Conservation (phyloP, 371 early-diverging fungal species). For the Dinochytrium kinnereticum region DNA sequence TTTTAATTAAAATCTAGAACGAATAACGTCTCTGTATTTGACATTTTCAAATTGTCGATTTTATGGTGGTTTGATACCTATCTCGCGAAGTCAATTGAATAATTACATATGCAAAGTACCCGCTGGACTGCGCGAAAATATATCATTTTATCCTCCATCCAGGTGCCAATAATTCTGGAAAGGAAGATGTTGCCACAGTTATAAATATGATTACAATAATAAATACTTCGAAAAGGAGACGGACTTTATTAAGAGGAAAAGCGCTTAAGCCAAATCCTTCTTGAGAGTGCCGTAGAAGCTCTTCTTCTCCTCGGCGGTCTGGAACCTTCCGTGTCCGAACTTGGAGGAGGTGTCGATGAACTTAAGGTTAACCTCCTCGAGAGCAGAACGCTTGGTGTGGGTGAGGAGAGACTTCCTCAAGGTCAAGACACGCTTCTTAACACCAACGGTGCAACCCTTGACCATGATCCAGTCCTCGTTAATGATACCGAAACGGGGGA, state of each 20-base stretch:
- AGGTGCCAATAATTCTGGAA: too few relatives aligned
- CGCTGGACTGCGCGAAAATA: too few relatives aligned
- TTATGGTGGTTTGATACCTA: too few relatives aligned
- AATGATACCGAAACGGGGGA: slow-evolving; percentile 99
- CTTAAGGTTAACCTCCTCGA: slow-evolving; percentile 95
- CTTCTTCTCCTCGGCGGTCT: slow-evolving; percentile 98
- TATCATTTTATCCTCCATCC: too few relatives aligned
- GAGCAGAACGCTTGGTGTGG: slow-evolving; percentile 93
- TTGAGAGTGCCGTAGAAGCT: slow-evolving; percentile 80
- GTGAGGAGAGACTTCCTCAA: slow-evolving; percentile 97
- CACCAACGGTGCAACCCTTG: slow-evolving; percentile 98
- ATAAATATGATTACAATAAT: too few relatives aligned
- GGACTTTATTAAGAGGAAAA: slow-evolving; percentile 1
- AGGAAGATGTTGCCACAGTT: too few relatives aligned
- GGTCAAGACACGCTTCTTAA: slow-evolving; percentile 98
- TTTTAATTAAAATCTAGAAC: background rate
- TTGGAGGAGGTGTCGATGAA: slow-evolving; percentile 99
- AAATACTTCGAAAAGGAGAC: background rate
- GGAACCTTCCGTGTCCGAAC: slow-evolving; percentile 99
- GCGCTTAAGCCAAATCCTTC: background rate
- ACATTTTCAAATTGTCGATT: too few relatives aligned
- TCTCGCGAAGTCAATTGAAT: too few relatives aligned
- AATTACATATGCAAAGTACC: too few relatives aligned
- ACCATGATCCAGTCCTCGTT: slow-evolving; percentile 99
- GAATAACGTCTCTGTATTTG: too few relatives aligned